These are phyloP conservation scores for Diversispora eburnea DNA, from an alignment of 192 early-diverging fungal genomes.

Conservation along the genomic window DNA sequence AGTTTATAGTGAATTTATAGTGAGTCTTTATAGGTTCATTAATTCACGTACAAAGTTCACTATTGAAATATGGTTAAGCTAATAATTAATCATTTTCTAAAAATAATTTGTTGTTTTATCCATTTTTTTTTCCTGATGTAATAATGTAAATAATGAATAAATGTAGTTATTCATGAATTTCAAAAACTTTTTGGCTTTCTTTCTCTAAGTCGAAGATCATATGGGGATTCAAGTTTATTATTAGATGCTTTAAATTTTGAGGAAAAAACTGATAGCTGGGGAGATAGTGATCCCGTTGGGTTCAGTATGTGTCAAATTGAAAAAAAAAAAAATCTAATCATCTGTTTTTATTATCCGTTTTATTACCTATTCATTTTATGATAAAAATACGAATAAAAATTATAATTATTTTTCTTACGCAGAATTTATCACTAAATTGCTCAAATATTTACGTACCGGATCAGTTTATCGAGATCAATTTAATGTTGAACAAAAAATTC, in stretches of 20 bases:
- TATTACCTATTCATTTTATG: background rate
- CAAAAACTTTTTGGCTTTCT: constrained; percentile 47
- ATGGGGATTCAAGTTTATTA: constrained; percentile 34
- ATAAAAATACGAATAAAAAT: too few relatives aligned
- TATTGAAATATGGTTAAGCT: background rate
- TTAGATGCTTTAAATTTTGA: constrained; percentile 27
- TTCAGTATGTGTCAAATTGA: background rate
- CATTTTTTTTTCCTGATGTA: background rate
- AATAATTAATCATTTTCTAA: too few relatives aligned
- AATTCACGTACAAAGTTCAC: too few relatives aligned
- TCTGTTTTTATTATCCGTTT: background rate
- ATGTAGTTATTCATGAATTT: constrained; percentile 37
- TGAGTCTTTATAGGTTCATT: too few relatives aligned
- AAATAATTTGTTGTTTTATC: background rate
- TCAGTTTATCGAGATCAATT: too few relatives aligned
- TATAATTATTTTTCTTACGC: too few relatives aligned
- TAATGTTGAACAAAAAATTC: too few relatives aligned
- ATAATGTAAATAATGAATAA: background rate
- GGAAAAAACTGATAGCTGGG: background rate
- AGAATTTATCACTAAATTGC: too few relatives aligned
- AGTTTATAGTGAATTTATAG: too few relatives aligned
- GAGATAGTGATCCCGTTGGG: background rate
- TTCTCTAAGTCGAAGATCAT: constrained; percentile 30
- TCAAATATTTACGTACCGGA: too few relatives aligned
- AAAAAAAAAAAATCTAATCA: too few relatives aligned